Evolutionary conservation across 495 filamentous ascomycete genomes (phyloP).

Genomic region (Trichoderma orchidacearum): DNA sequence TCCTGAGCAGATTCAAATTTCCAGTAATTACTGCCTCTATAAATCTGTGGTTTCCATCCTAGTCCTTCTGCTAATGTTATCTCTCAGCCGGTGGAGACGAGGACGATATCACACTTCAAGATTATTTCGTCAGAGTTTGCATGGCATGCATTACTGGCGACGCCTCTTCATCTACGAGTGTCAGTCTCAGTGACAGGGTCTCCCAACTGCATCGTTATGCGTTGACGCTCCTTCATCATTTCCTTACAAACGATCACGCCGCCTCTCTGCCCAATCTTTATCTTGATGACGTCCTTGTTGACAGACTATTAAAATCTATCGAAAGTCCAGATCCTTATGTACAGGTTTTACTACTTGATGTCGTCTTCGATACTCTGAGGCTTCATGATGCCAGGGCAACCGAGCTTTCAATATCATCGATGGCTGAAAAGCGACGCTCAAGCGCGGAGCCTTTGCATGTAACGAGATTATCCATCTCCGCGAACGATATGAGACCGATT

Average conservation of each 20-base stretch:
- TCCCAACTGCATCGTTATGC: slow-evolving; percentile 55
- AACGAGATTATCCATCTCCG: slow-evolving; percentile 8
- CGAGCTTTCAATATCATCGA: slow-evolving; percentile 27
- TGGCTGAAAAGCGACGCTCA: slow-evolving; percentile 24
- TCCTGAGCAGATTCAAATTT: slow-evolving; percentile 25
- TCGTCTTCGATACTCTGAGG: slow-evolving; percentile 56
- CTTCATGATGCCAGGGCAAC: slow-evolving; percentile 40
- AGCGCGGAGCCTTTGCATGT: slow-evolving; percentile 14
- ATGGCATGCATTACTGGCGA: slow-evolving; percentile 41
- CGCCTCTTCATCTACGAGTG: slow-evolving; percentile 16
- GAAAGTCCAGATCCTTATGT: slow-evolving; percentile 46
- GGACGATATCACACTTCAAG: slow-evolving; percentile 40
- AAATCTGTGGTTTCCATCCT: no score
- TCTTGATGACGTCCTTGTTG: slow-evolving; percentile 60
- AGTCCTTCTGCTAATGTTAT: slow-evolving; percentile 8
- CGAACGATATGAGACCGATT: slow-evolving; percentile 17
- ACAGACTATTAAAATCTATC: slow-evolving; percentile 51
- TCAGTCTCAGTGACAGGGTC: slow-evolving; percentile 22
- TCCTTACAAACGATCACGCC: slow-evolving; percentile 59
- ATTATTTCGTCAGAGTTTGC: slow-evolving; percentile 46
- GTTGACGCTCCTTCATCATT: slow-evolving; percentile 57
- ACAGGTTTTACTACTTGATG: slow-evolving; percentile 63
- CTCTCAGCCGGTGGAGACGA: slow-evolving; percentile 25
- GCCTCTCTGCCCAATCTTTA: slow-evolving; percentile 51
- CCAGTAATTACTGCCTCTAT: slow-evolving; percentile 16